Conservation (phyloP, 371 early-diverging fungal genomes). For the Actinomucor elegans region DNA sequence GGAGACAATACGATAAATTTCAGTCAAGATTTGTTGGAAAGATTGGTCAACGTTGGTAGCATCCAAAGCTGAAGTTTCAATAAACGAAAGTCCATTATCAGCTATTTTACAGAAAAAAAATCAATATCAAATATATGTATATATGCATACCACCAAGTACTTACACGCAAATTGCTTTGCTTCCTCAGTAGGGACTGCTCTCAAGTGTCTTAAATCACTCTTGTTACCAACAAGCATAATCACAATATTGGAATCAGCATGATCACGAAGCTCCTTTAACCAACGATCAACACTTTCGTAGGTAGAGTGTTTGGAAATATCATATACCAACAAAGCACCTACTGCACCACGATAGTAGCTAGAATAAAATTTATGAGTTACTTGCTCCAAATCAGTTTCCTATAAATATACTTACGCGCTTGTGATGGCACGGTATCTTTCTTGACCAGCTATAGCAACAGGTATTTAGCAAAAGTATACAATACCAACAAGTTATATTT, state of each 20-base stretch:
- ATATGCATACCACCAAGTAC: neutral
- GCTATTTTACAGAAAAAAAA: constrained; percentile 41
- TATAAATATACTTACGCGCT: constrained; percentile 69
- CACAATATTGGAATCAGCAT: constrained; percentile 97
- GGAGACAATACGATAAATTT: constrained; percentile 92
- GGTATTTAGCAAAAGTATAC: neutral
- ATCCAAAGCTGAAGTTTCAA: constrained; percentile 95
- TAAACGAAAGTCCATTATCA: constrained; percentile 88
- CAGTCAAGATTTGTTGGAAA: constrained; percentile 91
- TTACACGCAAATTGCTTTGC: constrained; percentile 73
- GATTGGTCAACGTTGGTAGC: constrained; percentile 92
- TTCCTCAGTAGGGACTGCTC: constrained; percentile 96
- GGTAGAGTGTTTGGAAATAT: constrained; percentile 93
- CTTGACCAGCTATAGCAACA: constrained; percentile 81
- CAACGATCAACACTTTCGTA: constrained; percentile 95
- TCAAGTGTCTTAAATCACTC: constrained; percentile 95
- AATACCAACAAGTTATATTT: constrained; percentile 3
- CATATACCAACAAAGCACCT: constrained; percentile 98
- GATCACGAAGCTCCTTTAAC: constrained; percentile 98
- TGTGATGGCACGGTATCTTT: constrained; percentile 86
- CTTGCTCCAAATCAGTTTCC: neutral
- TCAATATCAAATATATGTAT: neutral
- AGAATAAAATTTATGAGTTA: neutral
- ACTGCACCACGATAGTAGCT: constrained; percentile 98
- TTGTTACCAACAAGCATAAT: constrained; percentile 99